phyloP scores from a whole-genome alignment of 148 eudicot genomes.

The Rhododendron williamsianum region DNA sequence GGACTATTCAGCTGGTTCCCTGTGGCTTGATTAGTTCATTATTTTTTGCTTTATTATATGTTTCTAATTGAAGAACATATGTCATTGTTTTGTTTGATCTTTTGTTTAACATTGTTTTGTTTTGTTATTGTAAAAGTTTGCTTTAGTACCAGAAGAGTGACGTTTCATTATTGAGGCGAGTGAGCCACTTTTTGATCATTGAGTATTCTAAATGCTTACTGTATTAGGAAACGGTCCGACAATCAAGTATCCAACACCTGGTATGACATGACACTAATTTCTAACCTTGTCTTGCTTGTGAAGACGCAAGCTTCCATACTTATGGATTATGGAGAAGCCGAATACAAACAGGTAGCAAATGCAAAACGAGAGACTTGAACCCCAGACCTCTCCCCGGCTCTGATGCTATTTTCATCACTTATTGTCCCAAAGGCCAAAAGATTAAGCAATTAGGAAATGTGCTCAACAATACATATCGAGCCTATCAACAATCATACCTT shows the following conservation, averaged over 20 bases:
- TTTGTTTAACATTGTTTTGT: background rate
- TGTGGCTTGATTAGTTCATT: constrained; percentile 1
- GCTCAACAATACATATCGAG: background rate
- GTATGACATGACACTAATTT: background rate
- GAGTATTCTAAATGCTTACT: background rate
- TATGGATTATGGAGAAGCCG: background rate
- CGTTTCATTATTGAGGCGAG: background rate
- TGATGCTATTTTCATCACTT: background rate
- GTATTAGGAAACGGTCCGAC: background rate
- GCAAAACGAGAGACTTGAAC: background rate
- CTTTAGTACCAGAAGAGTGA: background rate
- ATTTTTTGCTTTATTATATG: background rate
- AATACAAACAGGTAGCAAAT: background rate
- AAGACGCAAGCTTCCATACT: background rate
- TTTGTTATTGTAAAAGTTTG: background rate
- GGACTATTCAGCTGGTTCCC: background rate
- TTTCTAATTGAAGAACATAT: background rate
- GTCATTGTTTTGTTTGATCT: background rate
- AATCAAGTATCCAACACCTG: background rate
- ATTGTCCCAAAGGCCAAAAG: background rate
- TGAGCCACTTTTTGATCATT: background rate
- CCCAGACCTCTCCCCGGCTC: background rate
- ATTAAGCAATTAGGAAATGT: background rate
- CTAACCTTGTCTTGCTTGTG: background rate
- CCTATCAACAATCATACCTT: background rate